Evolutionary conservation across 495 filamentous ascomycete genomes (phyloP).

Genomic region (Echria macrotheca): DNA sequence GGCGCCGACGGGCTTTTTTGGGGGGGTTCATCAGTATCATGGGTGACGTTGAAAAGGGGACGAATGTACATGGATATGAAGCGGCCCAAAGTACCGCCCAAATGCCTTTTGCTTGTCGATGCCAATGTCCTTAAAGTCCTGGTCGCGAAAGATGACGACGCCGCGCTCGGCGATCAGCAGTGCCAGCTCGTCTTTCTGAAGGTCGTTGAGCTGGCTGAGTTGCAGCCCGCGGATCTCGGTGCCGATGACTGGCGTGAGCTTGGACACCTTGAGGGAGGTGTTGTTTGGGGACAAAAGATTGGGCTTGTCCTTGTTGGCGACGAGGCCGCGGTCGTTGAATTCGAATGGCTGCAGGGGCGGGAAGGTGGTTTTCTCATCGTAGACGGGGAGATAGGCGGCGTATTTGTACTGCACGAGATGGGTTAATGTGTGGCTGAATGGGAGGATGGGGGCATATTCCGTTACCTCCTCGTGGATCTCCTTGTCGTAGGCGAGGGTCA

Average conservation of each 20-base stretch:
- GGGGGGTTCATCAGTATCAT: not conserved
- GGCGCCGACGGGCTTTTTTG: slow-evolving; percentile 41
- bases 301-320: slow-evolving; percentile 51
- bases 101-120: slow-evolving; percentile 58
- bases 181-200: slow-evolving; percentile 70
- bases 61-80: slow-evolving; percentile 54
- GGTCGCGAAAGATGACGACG: slow-evolving; percentile 68
- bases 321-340: slow-evolving; percentile 54
- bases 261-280: slow-evolving; percentile 41
- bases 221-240: slow-evolving; percentile 68
- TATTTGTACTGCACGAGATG: slow-evolving; percentile 46
- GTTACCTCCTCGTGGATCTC: slow-evolving; percentile 18
- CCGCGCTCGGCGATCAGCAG: slow-evolving; percentile 64
- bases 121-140: slow-evolving; percentile 59
- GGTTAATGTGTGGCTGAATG: not conserved
- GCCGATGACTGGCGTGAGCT: slow-evolving; percentile 64
- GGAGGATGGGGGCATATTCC: not conserved
- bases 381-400: slow-evolving; percentile 57
- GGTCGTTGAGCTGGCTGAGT: slow-evolving; percentile 59
- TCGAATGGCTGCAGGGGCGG: slow-evolving; percentile 54
- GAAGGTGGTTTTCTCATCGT: slow-evolving; percentile 56
- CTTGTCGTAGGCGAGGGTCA: slow-evolving; percentile 20
- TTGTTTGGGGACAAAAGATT: slow-evolving; percentile 46
- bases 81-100: slow-evolving; percentile 58
- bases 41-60: not conserved